Evolutionary conservation across 805 yeast species (phyloP).

Genomic region (Wickerhamiella sorbophila): DNA sequence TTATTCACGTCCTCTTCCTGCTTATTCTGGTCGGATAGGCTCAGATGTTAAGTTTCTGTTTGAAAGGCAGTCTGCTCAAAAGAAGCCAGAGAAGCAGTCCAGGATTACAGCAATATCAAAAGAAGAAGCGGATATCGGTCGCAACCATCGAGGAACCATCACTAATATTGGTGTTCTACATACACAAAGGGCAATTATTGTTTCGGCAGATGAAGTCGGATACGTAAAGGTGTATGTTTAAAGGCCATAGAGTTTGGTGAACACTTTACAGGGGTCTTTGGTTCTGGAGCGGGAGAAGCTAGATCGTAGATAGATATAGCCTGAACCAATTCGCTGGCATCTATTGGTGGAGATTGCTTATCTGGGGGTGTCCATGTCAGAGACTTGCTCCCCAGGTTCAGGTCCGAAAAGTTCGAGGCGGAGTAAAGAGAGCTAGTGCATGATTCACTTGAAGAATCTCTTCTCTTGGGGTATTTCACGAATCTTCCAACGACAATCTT

Average conservation of each 20-base stretch:
- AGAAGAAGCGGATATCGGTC: slow-evolving; percentile 32
- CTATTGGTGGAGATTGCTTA: too few relatives aligned
- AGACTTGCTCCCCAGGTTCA: too few relatives aligned
- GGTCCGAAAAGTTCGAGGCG: too few relatives aligned
- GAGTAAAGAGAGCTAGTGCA: too few relatives aligned
- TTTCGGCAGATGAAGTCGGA: slow-evolving; percentile 58
- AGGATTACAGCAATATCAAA: slow-evolving; percentile 28
- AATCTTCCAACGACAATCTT: background rate
- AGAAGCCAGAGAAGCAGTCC: slow-evolving; percentile 23
- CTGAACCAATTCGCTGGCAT: background rate
- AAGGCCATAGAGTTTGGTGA: background rate
- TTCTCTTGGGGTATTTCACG: too few relatives aligned
- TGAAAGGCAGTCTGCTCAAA: slow-evolving; percentile 22
- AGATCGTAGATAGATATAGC: background rate
- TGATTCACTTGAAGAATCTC: too few relatives aligned
- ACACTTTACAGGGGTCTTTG: too few relatives aligned
- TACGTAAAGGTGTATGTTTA: slow-evolving; percentile 36
- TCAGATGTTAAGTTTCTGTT: slow-evolving; percentile 30
- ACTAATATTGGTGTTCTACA: slow-evolving; percentile 34
- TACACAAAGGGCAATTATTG: slow-evolving; percentile 43
- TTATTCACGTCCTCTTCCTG: slow-evolving; percentile 22
- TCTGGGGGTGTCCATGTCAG: too few relatives aligned
- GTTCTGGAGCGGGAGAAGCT: too few relatives aligned
- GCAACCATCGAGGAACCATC: slow-evolving; percentile 38
- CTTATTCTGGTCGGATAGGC: slow-evolving; percentile 17